Percentiles rank a stretch among this genome's conserved stretches.
Evolutionary conservation across 2,329 filamentous ascomycete genomes (phyloP).

Genomic region (Claviceps quebecensis): DNA sequence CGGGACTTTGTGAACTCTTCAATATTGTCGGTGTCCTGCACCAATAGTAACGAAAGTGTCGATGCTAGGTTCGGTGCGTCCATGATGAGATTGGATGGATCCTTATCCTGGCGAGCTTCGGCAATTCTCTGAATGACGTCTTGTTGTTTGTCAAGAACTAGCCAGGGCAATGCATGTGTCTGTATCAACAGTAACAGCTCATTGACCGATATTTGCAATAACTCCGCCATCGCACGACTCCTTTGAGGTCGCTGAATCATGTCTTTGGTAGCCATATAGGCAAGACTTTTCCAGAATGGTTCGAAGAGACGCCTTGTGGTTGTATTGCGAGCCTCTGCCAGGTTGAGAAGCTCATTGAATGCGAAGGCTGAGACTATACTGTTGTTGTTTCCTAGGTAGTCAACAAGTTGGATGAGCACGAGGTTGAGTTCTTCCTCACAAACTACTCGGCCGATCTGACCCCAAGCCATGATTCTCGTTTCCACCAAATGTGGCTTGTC

Average conservation of each 20-base stretch:
- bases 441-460: conserved; percentile 65
- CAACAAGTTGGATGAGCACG: conserved; percentile 67
- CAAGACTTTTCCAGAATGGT: conserved; percentile 80
- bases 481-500: conserved; percentile 54
- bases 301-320: conserved; percentile 58
- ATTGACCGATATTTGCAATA: conserved; percentile 61
- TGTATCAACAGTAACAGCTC: conserved; percentile 67
- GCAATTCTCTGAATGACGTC: conserved; percentile 75
- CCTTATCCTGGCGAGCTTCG: conserved; percentile 55
- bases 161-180: conserved; percentile 67
- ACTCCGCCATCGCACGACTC: conserved; percentile 63
- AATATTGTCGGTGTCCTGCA: conserved; percentile 40
- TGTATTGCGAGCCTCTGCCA: conserved; percentile 51
- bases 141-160: conserved; percentile 64
- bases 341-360: conserved; percentile 64
- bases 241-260: conserved; percentile 70
- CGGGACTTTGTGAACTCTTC: conserved; percentile 56
- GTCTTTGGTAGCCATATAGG: conserved; percentile 70
- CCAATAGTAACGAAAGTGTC: conserved; percentile 44
- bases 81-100: conserved; percentile 42
- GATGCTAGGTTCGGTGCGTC: conserved; percentile 42
- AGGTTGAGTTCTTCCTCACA: conserved; percentile 76
- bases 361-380: conserved; percentile 66
- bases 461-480: conserved; percentile 73
- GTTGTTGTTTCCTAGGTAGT: conserved; percentile 77